Conservation (phyloP, 129 eudicot genomes). For the Pittosporum tobira region DNA sequence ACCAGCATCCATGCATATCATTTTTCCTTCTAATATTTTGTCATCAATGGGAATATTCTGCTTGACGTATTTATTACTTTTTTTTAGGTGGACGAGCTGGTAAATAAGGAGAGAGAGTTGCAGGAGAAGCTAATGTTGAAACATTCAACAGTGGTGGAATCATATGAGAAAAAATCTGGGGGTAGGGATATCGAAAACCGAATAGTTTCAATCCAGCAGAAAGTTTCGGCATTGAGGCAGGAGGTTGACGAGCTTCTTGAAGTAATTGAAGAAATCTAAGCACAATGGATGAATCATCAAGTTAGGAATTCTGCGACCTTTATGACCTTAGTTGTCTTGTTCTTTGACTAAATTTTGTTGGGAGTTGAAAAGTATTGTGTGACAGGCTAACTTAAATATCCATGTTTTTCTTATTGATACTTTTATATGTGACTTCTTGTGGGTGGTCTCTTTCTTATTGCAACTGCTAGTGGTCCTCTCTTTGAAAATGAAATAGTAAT, state of each 20-base stretch:
- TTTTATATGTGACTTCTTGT: too few relatives aligned
- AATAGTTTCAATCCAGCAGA: slow-evolving; percentile 75
- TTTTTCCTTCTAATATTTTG: not conserved
- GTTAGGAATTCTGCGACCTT: not conserved
- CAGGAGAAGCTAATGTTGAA: slow-evolving; percentile 76
- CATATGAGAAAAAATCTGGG: slow-evolving; percentile 72
- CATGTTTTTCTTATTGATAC: not conserved
- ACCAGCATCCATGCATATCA: too few relatives aligned
- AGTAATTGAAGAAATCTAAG: slow-evolving; percentile 62
- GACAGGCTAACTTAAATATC: not conserved
- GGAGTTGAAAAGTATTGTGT: not conserved
- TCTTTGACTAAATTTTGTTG: slow-evolving; percentile 5
- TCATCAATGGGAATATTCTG: not conserved
- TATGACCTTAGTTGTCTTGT: slow-evolving; percentile 1
- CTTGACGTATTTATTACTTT: not conserved
- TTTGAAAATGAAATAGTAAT: too few relatives aligned
- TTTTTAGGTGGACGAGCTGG: slow-evolving; percentile 76
- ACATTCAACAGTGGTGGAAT: slow-evolving; percentile 76
- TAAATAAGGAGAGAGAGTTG: slow-evolving; percentile 78
- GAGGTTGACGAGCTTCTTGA: slow-evolving; percentile 89
- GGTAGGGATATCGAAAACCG: slow-evolving; percentile 76
- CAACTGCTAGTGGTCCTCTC: too few relatives aligned
- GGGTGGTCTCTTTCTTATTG: too few relatives aligned
- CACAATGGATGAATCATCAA: not conserved
- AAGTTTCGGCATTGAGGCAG: slow-evolving; percentile 60